phyloP scores from a whole-genome alignment of 495 filamentous ascomycete species.

The Podospora pseudopauciseta region DNA sequence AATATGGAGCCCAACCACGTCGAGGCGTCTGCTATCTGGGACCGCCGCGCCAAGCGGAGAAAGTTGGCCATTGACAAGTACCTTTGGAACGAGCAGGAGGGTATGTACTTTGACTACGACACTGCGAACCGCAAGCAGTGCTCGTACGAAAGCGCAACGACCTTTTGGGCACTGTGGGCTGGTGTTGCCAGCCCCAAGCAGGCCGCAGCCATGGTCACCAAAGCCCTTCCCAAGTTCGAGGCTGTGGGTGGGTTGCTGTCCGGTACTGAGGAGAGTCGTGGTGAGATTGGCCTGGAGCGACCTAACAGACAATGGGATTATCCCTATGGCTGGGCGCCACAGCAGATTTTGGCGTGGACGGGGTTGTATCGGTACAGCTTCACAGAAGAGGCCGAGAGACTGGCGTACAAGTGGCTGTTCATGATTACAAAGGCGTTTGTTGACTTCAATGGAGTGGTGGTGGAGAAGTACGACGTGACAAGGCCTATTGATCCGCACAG shows the following conservation, averaged over 20 bases:
- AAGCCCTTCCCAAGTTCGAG: constrained; percentile 81
- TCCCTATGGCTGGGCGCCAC: constrained; percentile 95
- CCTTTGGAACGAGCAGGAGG: constrained; percentile 82
- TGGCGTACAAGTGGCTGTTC: constrained; percentile 93
- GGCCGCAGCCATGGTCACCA: constrained; percentile 69
- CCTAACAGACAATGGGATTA: constrained; percentile 98
- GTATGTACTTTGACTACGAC: constrained; percentile 97
- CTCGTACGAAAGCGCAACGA: constrained; percentile 81
- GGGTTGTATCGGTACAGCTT: constrained; percentile 88
- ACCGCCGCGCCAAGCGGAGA: constrained; percentile 74
- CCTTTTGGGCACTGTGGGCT: constrained; percentile 96
- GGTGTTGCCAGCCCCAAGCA: constrained; percentile 76
- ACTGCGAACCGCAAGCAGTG: constrained; percentile 72
- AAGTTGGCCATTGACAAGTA: constrained; percentile 81
- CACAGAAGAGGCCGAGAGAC: constrained; percentile 76
- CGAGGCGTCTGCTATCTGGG: constrained; percentile 83
- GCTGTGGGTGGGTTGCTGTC: constrained; percentile 82
- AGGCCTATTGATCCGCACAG: constrained; percentile 80
- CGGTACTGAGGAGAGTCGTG: constrained; percentile 81
- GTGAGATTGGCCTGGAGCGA: constrained; percentile 69
- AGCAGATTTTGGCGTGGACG: constrained; percentile 97
- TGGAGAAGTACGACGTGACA: constrained; percentile 98
- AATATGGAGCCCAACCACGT: constrained; percentile 55
- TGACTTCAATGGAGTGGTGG: constrained; percentile 94
- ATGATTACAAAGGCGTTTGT: constrained; percentile 98